Conservation (phyloP, 208 protist genomes). For the Vickermania spadyakhi region DNA sequence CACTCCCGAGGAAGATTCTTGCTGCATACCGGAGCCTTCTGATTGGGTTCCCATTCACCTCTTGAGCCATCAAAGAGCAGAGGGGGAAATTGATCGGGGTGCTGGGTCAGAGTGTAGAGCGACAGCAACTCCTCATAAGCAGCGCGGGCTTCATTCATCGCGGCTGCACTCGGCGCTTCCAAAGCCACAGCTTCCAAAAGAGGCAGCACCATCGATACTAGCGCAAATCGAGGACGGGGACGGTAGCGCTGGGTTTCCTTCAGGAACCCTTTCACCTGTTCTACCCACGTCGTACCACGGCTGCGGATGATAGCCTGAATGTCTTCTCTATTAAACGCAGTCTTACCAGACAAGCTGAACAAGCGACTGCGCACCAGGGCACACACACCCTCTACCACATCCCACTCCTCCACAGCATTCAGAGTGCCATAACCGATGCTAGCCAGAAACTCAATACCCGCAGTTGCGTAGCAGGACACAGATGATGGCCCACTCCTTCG, state of each 20-base stretch:
- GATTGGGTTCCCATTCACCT: not conserved
- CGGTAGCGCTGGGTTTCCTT: not conserved
- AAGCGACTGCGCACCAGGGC: conserved; percentile 43
- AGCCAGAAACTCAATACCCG: conserved; percentile 48
- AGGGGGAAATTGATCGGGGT: not conserved
- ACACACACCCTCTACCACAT: conserved; percentile 52
- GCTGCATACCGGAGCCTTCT: conserved; percentile 7
- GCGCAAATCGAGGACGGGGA: not conserved
- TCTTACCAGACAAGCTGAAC: conserved; percentile 16
- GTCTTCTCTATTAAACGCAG: conserved; percentile 5
- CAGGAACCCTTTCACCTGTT: not conserved
- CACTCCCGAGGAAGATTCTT: conserved; percentile 11
- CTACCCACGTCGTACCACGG: not conserved
- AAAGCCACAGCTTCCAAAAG: not conserved
- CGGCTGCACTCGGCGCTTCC: not conserved
- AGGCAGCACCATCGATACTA: not conserved
- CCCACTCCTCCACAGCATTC: conserved; percentile 20
- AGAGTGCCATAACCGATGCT: conserved; percentile 28
- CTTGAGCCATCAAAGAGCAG: conserved; percentile 2
- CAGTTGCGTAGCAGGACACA: conserved; percentile 15
- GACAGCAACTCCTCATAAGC: conserved; percentile 1
- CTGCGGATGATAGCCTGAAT: not conserved
- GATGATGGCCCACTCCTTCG: not conserved
- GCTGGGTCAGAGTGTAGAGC: not conserved
- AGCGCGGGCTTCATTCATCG: not conserved